These are phyloP conservation scores for Dimocarpus longan DNA, from an alignment of 345 rosid species.

Conservation along the genomic window DNA sequence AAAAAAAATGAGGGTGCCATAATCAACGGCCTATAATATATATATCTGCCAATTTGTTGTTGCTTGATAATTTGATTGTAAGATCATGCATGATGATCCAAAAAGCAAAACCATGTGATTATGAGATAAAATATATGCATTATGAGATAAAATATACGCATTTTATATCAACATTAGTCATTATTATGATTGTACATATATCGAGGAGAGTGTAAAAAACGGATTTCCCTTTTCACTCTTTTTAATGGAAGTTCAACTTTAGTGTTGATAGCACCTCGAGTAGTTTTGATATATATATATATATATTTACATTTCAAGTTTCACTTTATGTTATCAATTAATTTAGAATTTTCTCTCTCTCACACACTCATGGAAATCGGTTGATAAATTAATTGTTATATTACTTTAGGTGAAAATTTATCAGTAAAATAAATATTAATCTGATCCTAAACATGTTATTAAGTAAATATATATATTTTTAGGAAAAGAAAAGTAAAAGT, in stretches of 20 bases:
- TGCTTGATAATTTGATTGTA: slow-evolving; percentile 1
- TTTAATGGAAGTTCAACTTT: not conserved
- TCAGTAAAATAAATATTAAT: too few relatives aligned
- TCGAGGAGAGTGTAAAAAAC: not conserved
- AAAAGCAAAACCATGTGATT: not conserved
- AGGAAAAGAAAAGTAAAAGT: not conserved
- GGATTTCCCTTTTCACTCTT: not conserved
- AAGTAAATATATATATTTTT: too few relatives aligned
- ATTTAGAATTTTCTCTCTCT: too few relatives aligned
- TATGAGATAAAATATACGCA: not conserved
- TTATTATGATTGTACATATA: slow-evolving; percentile 12
- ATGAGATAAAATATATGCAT: not conserved
- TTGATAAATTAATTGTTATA: not conserved
- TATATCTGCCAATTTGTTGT: not conserved
- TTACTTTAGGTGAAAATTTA: too few relatives aligned
- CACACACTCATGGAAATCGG: too few relatives aligned
- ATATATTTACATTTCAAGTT: not conserved
- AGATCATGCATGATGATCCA: not conserved
- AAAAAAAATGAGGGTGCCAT: not conserved
- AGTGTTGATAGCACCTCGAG: not conserved
- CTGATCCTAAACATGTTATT: not conserved
- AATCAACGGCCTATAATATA: not conserved
- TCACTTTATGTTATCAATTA: not conserved
- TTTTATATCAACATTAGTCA: not conserved
- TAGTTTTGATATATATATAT: too few relatives aligned